Conservation (phyloP, 305 asterid species). For the Euphrasia arctica region DNA sequence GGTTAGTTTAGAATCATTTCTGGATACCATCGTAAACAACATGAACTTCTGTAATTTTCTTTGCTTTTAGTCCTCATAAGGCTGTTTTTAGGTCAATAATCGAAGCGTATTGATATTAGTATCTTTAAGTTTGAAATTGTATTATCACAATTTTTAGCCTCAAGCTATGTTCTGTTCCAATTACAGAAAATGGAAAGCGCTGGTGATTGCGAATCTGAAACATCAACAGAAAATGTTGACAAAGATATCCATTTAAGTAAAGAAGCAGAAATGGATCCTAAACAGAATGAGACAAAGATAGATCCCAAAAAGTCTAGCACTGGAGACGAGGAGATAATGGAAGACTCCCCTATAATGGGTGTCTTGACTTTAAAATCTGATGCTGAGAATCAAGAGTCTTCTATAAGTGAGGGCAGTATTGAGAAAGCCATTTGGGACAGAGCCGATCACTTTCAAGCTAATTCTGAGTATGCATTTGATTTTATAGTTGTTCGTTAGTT, state of each 20-base stretch:
- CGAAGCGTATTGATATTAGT: conserved; percentile 17
- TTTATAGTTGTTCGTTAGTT: conserved; percentile 15
- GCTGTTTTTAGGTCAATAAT: conserved; percentile 7
- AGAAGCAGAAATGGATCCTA: conserved; percentile 36
- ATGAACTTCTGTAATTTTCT: conserved; percentile 8
- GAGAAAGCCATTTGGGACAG: conserved; percentile 69
- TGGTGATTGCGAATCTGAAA: conserved; percentile 39
- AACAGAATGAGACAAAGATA: conserved; percentile 39
- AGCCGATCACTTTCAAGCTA: conserved; percentile 66
- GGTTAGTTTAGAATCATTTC: conserved; percentile 14
- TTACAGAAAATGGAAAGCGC: conserved; percentile 58
- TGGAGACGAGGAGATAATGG: conserved; percentile 52
- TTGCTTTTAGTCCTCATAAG: conserved; percentile 1
- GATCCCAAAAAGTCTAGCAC: conserved; percentile 34
- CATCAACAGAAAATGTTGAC: conserved; percentile 31
- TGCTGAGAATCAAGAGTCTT: conserved; percentile 39
- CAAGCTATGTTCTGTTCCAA: conserved; percentile 29
- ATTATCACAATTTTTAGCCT: neutral
- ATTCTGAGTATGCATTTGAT: conserved; percentile 57
- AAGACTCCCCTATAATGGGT: conserved; percentile 94
- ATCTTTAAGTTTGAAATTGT: conserved; percentile 14
- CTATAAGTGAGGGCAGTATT: conserved; percentile 53
- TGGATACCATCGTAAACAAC: conserved; percentile 9
- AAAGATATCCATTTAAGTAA: conserved; percentile 27
- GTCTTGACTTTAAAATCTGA: conserved; percentile 56